Evolutionary conservation across 2,329 filamentous ascomycete genomes (phyloP), one percentile per base, ranked within the genome.

Genomic region (Penicillium italicum): DNA sequence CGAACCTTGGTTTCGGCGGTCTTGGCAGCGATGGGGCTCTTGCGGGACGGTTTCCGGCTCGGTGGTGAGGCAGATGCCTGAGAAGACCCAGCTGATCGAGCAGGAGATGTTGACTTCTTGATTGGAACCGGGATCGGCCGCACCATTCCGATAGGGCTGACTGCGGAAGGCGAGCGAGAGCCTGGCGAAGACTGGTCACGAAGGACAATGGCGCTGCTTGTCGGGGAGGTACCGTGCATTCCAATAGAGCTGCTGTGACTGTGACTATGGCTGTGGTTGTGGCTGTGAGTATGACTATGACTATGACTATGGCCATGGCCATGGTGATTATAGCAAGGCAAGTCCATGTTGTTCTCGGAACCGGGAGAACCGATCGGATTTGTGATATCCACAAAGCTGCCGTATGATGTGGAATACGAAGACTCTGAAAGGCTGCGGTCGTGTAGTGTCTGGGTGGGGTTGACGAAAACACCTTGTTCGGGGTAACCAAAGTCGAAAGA

Each of bases 391-490:
- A 95, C 91, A 65, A 88, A 96, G 76, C 90, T 94, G 61, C 81
- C 85, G 78, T 81, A 91, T 72, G 76, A 90, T 71, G 79, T 88
- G 1, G 89, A 86, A 62, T 86, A 84, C 1, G 89, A 94, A 2
- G 91, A 94, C 67, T 95, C 90, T 4, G 92, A 96, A 66, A 88
- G 86, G 52, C 88, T 92, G 64, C 92, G 85, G 68, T 96, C 82
- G 76, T 97, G 93, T 49, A 97, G 79, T 1, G 91, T 95, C 76
- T 96, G 89, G 59, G 88, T 85, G 2, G 93, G 93, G 75, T 97
- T 96, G 80, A 96, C 95, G 68, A 96, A 92, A 62, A 89, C 86
- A 14, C 78, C 77, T 56, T 76, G 77, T 38, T 86, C 79, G 43
- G 82, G 79, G 64, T 81, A 81, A 47, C 83, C 85, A 33, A 83